phyloP scores from a whole-genome alignment of 805 yeast species.

The Metschnikowia proteae region DNA sequence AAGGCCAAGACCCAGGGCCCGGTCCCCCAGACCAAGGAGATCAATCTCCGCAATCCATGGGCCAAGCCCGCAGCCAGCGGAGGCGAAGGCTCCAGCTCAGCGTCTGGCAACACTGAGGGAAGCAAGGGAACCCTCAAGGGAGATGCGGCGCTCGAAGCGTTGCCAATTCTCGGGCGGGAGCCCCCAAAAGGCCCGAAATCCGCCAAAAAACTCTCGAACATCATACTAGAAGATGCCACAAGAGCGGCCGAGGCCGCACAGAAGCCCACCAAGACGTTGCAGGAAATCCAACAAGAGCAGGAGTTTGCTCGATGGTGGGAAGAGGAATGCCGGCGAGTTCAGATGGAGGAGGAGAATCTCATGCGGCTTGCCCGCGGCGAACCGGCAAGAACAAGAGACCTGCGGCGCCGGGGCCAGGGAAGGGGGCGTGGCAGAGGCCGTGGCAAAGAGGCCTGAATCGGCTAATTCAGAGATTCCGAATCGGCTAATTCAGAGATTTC shows the following conservation, averaged over 20 bases:
- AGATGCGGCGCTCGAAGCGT: slow-evolving; percentile 3
- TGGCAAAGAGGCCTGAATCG: neutral
- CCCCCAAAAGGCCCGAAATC: neutral
- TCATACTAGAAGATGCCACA: slow-evolving; percentile 44
- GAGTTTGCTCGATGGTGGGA: slow-evolving; percentile 89
- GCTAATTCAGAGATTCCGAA: too few relatives aligned
- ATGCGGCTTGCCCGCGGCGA: neutral
- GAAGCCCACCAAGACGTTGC: slow-evolving; percentile 42
- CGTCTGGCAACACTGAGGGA: neutral
- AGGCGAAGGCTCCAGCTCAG: neutral
- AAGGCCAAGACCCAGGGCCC: neutral
- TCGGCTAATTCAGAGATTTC: too few relatives aligned
- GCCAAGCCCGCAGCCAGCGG: neutral
- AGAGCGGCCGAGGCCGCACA: slow-evolving; percentile 28
- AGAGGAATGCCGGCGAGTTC: slow-evolving; percentile 67
- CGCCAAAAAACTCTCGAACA: slow-evolving; percentile 32
- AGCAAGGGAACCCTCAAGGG: neutral
- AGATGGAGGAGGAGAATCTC: slow-evolving; percentile 28
- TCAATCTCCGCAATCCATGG: slow-evolving; percentile 13
- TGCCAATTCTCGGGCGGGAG: slow-evolving; percentile 23
- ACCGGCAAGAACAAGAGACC: neutral
- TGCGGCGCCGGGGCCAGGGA: slow-evolving; percentile 11
- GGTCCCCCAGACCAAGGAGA: neutral
- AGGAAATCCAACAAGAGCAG: slow-evolving; percentile 76
- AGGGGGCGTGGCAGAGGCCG: slow-evolving; percentile 4